Conservation (phyloP, 331 rosid species). For the Malus hybrid region DNA sequence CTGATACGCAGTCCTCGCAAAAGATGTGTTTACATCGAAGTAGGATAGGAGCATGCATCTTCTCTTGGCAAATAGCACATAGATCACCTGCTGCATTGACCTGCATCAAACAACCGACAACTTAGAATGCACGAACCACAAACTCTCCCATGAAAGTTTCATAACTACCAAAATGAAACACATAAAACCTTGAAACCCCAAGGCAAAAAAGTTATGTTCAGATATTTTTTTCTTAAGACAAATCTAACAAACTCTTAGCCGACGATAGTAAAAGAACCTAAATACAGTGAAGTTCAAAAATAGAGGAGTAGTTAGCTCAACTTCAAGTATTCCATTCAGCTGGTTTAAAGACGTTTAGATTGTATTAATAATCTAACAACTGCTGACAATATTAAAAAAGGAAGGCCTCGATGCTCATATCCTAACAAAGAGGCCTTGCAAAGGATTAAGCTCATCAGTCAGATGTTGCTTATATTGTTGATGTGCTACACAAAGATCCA, state of each 20-base stretch:
- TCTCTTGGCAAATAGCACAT: conserved; percentile 98
- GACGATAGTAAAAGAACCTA: too few species aligned
- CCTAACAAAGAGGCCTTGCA: too few species aligned
- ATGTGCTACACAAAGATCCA: not conserved
- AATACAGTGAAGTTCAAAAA: not conserved
- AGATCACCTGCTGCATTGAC: conserved; percentile 85
- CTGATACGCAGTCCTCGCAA: conserved; percentile 97
- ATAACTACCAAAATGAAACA: not conserved
- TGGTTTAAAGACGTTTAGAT: not conserved
- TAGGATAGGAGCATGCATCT: conserved; percentile 89
- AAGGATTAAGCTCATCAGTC: too few species aligned
- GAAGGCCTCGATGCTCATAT: too few species aligned
- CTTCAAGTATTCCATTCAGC: not conserved
- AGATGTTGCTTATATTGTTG: too few species aligned
- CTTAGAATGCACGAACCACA: conserved; percentile 11
- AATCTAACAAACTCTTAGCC: too few species aligned
- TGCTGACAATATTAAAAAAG: too few species aligned
- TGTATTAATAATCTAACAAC: not conserved
- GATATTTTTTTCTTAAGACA: too few species aligned
- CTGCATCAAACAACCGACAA: conserved; percentile 43
- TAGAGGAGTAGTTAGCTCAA: not conserved
- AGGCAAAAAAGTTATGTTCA: not conserved
- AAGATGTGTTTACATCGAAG: conserved; percentile 96
- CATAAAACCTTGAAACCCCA: not conserved
- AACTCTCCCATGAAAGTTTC: not conserved